A percentile compares a stretch with the other conserved stretches of the same genome.
These are phyloP conservation scores for Vitis vinifera DNA, from an alignment of 164 flowering plant genomes.

Conservation along the genomic window ASM3070453v1 NC_081812.1:22260001-22260500, in stretches of 20 bases:
- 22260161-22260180: constrained; percentile 52
- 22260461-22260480: not conserved
- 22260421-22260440: constrained; percentile 4
- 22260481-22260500: not conserved
- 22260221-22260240: constrained; percentile 69
- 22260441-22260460: not conserved
- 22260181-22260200: constrained; percentile 36
- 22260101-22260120: constrained; percentile 70
- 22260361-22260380: constrained; percentile 62
- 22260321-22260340: constrained; percentile 49
- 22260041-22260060: not conserved
- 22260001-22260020: too few species aligned
- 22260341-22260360: constrained; percentile 76
- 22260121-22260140: constrained; percentile 45
- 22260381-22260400: constrained; percentile 14
- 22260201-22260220: constrained; percentile 89
- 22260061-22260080: not conserved
- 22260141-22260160: constrained; percentile 77
- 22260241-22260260: constrained; percentile 53
- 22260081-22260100: not conserved
- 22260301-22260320: constrained; percentile 68
- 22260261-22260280: constrained; percentile 82
- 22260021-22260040: not conserved
- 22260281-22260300: constrained; percentile 71
- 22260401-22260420: constrained; percentile 14